phyloP scores from a whole-genome alignment of 192 early-diverging fungal genomes.

The Coemansia sp. region DNA sequence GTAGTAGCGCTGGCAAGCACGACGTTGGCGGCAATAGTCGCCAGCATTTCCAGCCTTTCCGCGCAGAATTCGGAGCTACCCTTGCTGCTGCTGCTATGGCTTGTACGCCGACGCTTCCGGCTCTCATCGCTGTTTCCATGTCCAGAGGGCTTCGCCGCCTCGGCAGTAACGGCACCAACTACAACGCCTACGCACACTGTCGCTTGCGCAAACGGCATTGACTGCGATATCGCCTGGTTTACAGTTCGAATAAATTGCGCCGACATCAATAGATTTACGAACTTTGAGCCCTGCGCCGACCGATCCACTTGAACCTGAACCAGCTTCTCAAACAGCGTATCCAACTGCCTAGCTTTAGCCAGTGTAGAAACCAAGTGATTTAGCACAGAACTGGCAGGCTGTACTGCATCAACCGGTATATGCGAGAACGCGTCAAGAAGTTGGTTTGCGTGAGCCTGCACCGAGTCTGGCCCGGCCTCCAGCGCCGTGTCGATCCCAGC shows the following conservation, averaged over 20 bases:
- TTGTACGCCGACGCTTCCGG: constrained; percentile 29
- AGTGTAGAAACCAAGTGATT: constrained; percentile 25
- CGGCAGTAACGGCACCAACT: constrained; percentile 12
- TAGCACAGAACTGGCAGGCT: constrained; percentile 5
- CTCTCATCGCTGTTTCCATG: background rate
- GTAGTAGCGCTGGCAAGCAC: constrained; percentile 25
- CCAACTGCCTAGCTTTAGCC: constrained; percentile 32
- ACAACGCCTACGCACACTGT: constrained; percentile 10
- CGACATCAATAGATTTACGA: constrained; percentile 21
- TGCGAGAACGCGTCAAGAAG: constrained; percentile 20
- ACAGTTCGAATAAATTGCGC: constrained; percentile 16
- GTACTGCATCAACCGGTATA: constrained; percentile 5
- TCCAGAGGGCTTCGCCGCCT: background rate
- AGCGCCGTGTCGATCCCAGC: constrained; percentile 26
- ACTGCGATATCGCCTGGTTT: constrained; percentile 22
- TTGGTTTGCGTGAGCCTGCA: constrained; percentile 14
- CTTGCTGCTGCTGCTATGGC: background rate
- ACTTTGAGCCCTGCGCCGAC: background rate
- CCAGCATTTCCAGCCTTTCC: constrained; percentile 9
- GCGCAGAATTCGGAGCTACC: background rate
- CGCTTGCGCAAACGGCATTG: constrained; percentile 46
- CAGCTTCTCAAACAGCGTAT: constrained; percentile 20
- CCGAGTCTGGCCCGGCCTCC: constrained; percentile 30
- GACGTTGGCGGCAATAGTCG: constrained; percentile 26
- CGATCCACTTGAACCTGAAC: background rate